Evolutionary conservation across 257 asterid species (phyloP), one percentile per base, ranked within the genome.

Genomic region (Rehmannia glutinosa): DNA sequence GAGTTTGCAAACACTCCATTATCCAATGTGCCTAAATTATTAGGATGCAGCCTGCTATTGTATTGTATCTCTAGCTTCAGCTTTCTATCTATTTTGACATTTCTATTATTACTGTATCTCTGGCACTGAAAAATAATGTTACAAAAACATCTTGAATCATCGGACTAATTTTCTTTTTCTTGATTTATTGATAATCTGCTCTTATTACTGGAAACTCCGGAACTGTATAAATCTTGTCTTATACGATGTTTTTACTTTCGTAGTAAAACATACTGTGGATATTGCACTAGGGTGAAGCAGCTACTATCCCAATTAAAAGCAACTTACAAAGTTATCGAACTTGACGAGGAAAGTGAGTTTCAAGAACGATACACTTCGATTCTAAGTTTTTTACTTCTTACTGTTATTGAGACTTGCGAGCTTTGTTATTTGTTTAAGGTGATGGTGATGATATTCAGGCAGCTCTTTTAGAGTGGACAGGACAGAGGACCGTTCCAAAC

Each of bases 401-500:
- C 13, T 12, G 15, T 16, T 41, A 6, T 20, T 46, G 56, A 38
- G 58, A 33, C 59, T 75, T 20, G 51, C 21, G 20, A 20, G 24
- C 8, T 45, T 33, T 8, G 15, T 33, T 23, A 0, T 15, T 71
- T 13, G 45, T 15, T 63, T 69, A 76, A 91, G 98, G 76, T 52
- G 98, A 85, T 74, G 95, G 96, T 38, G 73, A 49, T 51, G 94
- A 43, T 10, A 83, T 83, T 17, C 98, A 91, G 79, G 21, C 78
- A 13, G 96, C 96, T 15, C 79, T 91, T 35, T 77, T 66, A 0
- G 90, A 86, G 83, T 91, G 96, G 98, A 82, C 94, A 0, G 90
- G 88, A 68, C 98, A 84, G 76, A 77, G 89, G 47, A 91, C 92
- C 8, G 98, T 89, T 55, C 96, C 98, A 0, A 89, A 89, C 47